Conservation (phyloP, 495 filamentous ascomycete genomes). For the Penicillium bialowiezense region DNA sequence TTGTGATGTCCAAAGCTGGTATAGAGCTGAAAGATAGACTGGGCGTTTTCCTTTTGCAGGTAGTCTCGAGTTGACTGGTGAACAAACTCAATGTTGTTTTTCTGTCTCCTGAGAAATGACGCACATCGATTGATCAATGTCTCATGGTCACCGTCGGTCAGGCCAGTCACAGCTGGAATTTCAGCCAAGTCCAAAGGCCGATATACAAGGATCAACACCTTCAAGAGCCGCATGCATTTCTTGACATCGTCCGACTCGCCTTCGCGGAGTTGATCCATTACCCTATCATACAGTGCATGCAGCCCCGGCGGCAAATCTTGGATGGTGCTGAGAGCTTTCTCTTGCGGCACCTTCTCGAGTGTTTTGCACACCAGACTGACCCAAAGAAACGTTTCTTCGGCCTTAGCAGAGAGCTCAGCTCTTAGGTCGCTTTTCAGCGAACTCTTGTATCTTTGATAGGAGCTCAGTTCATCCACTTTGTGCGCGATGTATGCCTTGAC, state of each 20-base stretch:
- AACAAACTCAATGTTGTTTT: slow-evolving; percentile 16
- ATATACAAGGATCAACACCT: slow-evolving; percentile 4
- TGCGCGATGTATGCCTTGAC: slow-evolving; percentile 28
- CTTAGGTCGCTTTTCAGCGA: slow-evolving; percentile 1
- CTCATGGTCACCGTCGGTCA: background rate
- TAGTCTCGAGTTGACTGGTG: slow-evolving; percentile 21
- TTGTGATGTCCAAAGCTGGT: slow-evolving; percentile 14
- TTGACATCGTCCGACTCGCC: background rate
- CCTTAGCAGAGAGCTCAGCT: slow-evolving; percentile 8
- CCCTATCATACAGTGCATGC: slow-evolving; percentile 7
- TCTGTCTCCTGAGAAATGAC: slow-evolving; percentile 18
- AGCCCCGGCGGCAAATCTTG: slow-evolving; percentile 8
- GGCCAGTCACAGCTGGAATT: background rate
- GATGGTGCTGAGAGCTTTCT: background rate
- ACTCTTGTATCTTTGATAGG: background rate
- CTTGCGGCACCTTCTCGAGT: too few species aligned
- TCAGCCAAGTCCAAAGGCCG: slow-evolving; percentile 7
- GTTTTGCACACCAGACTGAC: too few species aligned
- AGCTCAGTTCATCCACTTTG: slow-evolving; percentile 22
- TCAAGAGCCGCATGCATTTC: slow-evolving; percentile 1
- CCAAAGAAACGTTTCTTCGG: slow-evolving; percentile 27
- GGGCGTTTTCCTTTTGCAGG: slow-evolving; percentile 10
- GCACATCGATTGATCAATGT: slow-evolving; percentile 8
- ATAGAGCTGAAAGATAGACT: slow-evolving; percentile 7
- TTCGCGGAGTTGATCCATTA: slow-evolving; percentile 4